Percentiles rank a stretch among this genome's conserved stretches.
These are phyloP conservation scores for Paraleonurus japonicus DNA, from an alignment of 257 asterid species.

Conservation along the genomic window DNA sequence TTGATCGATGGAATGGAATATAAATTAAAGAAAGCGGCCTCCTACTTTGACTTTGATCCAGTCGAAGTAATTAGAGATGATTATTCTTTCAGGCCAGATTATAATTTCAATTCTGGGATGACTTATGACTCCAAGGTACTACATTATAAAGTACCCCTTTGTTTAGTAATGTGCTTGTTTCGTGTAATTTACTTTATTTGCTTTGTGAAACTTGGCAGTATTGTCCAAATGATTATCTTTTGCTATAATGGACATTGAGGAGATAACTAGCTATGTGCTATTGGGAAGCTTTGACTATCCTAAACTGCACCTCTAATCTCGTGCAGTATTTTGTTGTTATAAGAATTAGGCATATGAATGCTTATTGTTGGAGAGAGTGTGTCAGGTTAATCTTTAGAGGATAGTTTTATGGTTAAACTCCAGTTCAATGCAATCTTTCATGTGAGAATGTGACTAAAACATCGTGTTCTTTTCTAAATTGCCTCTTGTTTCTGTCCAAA, in stretches of 20 bases:
- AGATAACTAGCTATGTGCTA: not conserved
- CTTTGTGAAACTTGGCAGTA: not conserved
- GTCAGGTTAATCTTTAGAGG: not conserved
- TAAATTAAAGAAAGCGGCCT: constrained; percentile 65
- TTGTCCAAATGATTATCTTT: not conserved
- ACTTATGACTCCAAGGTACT: constrained; percentile 72
- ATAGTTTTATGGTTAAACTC: not conserved
- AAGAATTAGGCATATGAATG: not conserved
- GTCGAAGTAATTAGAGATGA: constrained; percentile 54
- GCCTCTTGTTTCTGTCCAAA: not conserved
- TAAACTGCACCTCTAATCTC: not conserved
- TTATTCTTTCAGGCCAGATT: constrained; percentile 76
- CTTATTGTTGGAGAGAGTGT: not conserved
- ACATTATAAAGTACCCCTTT: constrained; percentile 2
- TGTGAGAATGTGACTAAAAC: not conserved
- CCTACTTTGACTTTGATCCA: constrained; percentile 59
- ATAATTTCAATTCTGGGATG: constrained; percentile 47
- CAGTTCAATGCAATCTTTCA: not conserved
- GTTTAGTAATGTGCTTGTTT: not conserved
- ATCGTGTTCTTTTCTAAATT: not conserved
- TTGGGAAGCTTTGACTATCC: not conserved
- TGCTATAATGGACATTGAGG: not conserved
- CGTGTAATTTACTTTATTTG: not conserved
- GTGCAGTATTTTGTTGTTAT: not conserved
- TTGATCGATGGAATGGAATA: constrained; percentile 62